A percentile compares a stretch with the other conserved stretches of the same genome.
Conservation (phyloP, 2,329 filamentous ascomycete genomes). For the Claviceps cyperi region DNA sequence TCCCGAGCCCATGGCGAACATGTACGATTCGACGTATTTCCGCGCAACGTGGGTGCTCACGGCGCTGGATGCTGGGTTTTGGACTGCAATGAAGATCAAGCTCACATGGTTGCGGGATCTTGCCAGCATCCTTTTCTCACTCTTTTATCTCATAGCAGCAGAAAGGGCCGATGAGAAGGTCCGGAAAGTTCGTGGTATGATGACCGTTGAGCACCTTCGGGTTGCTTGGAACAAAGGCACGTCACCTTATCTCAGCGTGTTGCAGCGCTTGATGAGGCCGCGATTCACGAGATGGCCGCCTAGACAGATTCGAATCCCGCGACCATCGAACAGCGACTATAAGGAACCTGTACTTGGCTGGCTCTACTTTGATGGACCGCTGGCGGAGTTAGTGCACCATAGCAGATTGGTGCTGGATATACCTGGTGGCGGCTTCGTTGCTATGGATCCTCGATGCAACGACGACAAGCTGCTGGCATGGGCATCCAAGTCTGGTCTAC, state of each 20-base stretch:
- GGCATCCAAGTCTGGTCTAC: constrained; percentile 79
- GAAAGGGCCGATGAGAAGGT: constrained; percentile 96
- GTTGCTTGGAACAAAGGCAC: constrained; percentile 93
- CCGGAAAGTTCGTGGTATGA: constrained; percentile 67
- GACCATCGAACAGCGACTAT: constrained; percentile 69
- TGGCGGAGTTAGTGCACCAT: constrained; percentile 62
- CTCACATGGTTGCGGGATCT: constrained; percentile 68
- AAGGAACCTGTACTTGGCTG: constrained; percentile 70
- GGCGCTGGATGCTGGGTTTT: constrained; percentile 89
- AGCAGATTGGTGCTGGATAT: constrained; percentile 74
- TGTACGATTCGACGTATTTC: constrained; percentile 87
- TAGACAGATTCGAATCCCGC: constrained; percentile 67
- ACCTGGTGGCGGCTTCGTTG: constrained; percentile 88
- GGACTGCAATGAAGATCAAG: constrained; percentile 91
- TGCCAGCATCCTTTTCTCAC: constrained; percentile 66
- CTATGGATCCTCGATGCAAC: constrained; percentile 88
- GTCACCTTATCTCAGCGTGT: constrained; percentile 65
- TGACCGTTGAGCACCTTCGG: constrained; percentile 83
- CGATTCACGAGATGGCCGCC: constrained; percentile 70
- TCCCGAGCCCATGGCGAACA: constrained; percentile 83
- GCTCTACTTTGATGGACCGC: constrained; percentile 86
- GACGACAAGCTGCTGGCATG: constrained; percentile 90
- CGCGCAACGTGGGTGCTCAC: constrained; percentile 95
- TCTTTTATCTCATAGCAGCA: constrained; percentile 85
- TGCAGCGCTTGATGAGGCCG: constrained; percentile 61